These are phyloP conservation scores for Elongisporangium prolatum DNA, from an alignment of 352 stramenopile genomes.

Conservation along the genomic window DNA sequence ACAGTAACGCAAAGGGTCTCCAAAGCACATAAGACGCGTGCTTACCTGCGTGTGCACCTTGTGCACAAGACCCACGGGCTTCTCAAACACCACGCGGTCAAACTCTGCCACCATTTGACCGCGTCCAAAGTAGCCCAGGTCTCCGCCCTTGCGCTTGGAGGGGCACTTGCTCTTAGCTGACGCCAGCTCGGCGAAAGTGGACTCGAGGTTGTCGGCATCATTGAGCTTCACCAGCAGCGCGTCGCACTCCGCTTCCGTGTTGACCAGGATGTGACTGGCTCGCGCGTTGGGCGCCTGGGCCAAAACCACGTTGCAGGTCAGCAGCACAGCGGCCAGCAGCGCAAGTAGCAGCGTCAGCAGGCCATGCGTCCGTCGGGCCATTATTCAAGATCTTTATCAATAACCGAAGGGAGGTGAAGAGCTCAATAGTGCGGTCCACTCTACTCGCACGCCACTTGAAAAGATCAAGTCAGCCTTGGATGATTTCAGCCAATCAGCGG, in stretches of 20 bases:
- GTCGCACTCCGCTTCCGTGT: conserved; percentile 52
- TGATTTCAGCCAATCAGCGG: not conserved
- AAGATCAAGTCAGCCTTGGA: not conserved
- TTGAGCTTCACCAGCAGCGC: conserved; percentile 43
- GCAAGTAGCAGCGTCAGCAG: conserved; percentile 15
- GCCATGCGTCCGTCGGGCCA: not conserved
- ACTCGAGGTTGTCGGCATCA: conserved; percentile 35
- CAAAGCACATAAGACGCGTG: too few relatives aligned
- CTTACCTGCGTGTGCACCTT: conserved; percentile 74
- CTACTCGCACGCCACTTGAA: not conserved
- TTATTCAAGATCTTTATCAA: not conserved
- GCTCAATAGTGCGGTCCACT: not conserved
- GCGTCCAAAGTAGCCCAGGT: conserved; percentile 61
- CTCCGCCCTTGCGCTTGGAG: conserved; percentile 50
- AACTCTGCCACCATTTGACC: conserved; percentile 77
- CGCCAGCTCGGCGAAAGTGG: conserved; percentile 47
- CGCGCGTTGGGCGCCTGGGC: conserved; percentile 33
- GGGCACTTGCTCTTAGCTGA: conserved; percentile 70
- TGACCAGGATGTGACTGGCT: conserved; percentile 75
- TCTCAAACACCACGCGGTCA: conserved; percentile 75
- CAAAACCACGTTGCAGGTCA: conserved; percentile 12
- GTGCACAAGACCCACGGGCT: conserved; percentile 53
- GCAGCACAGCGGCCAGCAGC: conserved; percentile 24
- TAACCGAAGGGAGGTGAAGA: not conserved
- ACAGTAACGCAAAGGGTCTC: too few relatives aligned